A percentile compares a stretch with the other conserved stretches of the same genome.
These are phyloP conservation scores for Canavalia gladiata DNA, from an alignment of 306 rosid genomes.

Conservation along the genomic window DNA sequence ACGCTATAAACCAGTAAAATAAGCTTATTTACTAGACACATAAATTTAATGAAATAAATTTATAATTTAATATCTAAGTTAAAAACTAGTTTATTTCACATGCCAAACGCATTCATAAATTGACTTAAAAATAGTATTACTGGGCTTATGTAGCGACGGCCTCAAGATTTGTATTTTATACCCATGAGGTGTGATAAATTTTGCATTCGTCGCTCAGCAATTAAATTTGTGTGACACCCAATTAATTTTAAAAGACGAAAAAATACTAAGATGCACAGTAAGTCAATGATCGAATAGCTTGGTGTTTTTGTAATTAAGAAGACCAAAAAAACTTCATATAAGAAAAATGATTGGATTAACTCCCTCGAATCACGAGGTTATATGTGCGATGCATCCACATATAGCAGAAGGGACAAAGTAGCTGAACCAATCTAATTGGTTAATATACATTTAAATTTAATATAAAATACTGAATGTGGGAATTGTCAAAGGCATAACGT, in stretches of 20 bases:
- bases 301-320: not conserved
- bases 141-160: not conserved
- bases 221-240: not conserved
- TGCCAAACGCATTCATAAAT: too few species aligned
- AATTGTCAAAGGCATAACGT: conserved; percentile 53
- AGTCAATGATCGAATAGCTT: not conserved
- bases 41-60: too few species aligned
- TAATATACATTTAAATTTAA: conserved; percentile 16
- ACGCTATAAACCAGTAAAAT: too few species aligned
- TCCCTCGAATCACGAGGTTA: conserved; percentile 47
- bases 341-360: conserved; percentile 41
- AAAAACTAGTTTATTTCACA: too few species aligned
- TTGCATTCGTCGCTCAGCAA: too few species aligned
- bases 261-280: not conserved
- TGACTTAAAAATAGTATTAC: not conserved
- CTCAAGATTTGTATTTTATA: not conserved
- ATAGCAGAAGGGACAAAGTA: conserved; percentile 31
- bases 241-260: not conserved
- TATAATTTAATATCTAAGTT: too few species aligned
- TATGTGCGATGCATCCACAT: conserved; percentile 28
- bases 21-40: too few species aligned
- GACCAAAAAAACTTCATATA: not conserved
- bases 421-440: conserved; percentile 38
- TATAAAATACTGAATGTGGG: conserved; percentile 20
- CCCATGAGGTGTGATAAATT: conserved; percentile 9